Evolutionary conservation across 768 basidiomycete species (phyloP).

Genomic region (Leccinum olivaceopallidum): DNA sequence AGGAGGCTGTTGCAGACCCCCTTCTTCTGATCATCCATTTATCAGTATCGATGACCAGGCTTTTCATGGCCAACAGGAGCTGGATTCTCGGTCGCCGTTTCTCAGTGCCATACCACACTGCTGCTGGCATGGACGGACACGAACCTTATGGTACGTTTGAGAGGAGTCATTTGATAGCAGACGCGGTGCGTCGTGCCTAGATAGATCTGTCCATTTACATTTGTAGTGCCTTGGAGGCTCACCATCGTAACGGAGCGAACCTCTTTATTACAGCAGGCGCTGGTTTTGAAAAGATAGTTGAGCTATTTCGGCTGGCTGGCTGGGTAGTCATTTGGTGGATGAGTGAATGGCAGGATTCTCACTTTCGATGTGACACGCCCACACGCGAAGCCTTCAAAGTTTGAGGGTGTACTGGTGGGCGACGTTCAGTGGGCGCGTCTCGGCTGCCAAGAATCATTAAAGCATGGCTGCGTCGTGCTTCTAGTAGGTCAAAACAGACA

Average conservation of each 20-base stretch:
- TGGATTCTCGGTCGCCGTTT: not conserved
- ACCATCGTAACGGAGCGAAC: not conserved
- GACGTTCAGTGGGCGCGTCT: not conserved
- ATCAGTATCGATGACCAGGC: not conserved
- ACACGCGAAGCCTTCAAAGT: no score
- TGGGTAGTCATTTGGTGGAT: no score
- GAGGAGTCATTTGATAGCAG: not conserved
- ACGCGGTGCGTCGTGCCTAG: not conserved
- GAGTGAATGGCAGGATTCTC: no score
- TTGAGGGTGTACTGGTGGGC: no score
- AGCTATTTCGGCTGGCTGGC: not conserved
- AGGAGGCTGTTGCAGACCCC: slow-evolving; percentile 3
- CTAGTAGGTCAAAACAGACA: no score
- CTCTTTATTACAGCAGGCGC: not conserved
- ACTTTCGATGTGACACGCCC: no score
- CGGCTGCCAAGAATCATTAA: no score
- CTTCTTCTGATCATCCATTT: slow-evolving; percentile 5
- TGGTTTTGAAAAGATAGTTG: not conserved
- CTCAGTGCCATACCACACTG: not conserved
- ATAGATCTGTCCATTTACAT: not conserved
- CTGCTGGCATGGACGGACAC: not conserved
- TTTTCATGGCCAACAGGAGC: not conserved
- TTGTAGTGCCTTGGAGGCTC: not conserved
- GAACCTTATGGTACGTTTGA: not conserved
- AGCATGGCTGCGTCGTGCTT: no score